Percentiles rank a stretch among this genome's conserved stretches.
Evolutionary conservation across 83 land plant species (phyloP).

Genomic region (Diphasiastrum complanatum): DNA sequence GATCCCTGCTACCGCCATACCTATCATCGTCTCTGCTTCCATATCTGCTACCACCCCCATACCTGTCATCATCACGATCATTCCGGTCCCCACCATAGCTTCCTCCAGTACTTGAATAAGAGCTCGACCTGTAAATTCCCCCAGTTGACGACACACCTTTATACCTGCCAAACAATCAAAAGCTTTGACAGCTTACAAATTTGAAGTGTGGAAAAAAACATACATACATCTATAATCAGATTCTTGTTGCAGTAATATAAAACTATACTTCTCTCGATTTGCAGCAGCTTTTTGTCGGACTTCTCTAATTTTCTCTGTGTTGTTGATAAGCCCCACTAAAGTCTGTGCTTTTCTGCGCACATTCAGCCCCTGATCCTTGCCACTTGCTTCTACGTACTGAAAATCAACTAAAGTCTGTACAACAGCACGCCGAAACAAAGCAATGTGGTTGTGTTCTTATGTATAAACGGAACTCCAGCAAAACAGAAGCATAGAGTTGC

Average conservation of each 20-base stretch:
- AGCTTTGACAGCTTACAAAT: too few relatives aligned
- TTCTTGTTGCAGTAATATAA: too few relatives aligned
- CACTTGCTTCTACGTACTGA: conserved; percentile 84
- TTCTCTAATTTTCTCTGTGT: conserved; percentile 84
- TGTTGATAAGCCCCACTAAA: conserved; percentile 69
- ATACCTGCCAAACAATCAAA: conserved; percentile 36
- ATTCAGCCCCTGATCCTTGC: conserved; percentile 88
- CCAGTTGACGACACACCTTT: conserved; percentile 48
- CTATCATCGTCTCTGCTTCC: conserved; percentile 66
- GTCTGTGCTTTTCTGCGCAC: conserved; percentile 88
- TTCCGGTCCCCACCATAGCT: conserved; percentile 60
- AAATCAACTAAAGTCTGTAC: conserved; percentile 78
- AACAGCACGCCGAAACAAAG: not conserved
- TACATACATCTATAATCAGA: too few relatives aligned
- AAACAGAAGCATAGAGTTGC: too few relatives aligned
- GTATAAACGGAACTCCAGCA: too few relatives aligned
- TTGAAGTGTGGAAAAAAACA: too few relatives aligned
- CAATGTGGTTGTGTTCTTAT: too few relatives aligned
- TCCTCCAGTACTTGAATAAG: conserved; percentile 57
- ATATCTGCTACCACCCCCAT: conserved; percentile 43
- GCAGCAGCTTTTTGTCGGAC: conserved; percentile 72
- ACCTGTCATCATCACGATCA: conserved; percentile 46
- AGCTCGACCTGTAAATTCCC: conserved; percentile 55
- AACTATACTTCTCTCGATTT: conserved; percentile 81
- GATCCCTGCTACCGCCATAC: conserved; percentile 59